Percentiles rank a stretch among this genome's conserved stretches.
Conservation (phyloP, 495 filamentous ascomycete species). For the Talaromyces wortmannii region DNA sequence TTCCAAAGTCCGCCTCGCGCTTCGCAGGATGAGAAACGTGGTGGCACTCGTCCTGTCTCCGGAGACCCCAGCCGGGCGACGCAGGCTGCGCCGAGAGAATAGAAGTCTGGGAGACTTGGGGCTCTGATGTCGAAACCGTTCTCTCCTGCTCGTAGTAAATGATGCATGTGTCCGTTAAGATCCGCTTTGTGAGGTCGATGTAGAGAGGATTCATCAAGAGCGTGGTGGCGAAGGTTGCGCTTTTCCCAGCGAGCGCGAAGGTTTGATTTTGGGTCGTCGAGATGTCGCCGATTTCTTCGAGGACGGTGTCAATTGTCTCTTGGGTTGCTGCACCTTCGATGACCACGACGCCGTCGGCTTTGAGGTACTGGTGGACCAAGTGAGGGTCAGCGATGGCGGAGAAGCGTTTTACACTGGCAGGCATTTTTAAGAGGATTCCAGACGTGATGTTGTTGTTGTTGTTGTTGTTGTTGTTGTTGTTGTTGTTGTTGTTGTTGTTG, state of each 20-base stretch:
- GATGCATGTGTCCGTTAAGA: conserved; percentile 3
- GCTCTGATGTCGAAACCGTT: not conserved
- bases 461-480: too few relatives aligned
- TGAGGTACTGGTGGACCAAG: not conserved
- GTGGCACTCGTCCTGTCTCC: conserved; percentile 6
- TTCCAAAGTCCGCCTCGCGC: conserved; percentile 3
- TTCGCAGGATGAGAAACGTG: conserved; percentile 4
- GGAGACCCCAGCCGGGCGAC: conserved; percentile 1
- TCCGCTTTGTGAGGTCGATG: not conserved
- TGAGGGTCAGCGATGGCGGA: conserved; percentile 1
- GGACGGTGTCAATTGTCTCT: not conserved
- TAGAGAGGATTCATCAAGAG: conserved; percentile 6
- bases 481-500: too few relatives aligned
- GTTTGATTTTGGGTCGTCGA: not conserved
- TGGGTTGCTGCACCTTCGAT: not conserved
- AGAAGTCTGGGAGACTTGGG: conserved; percentile 4
- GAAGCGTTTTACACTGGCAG: conserved; percentile 1
- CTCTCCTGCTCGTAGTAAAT: conserved; percentile 3
- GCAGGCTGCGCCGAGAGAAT: not conserved
- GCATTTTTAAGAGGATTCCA: too few relatives aligned
- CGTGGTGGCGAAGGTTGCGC: conserved; percentile 3
- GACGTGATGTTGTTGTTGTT: too few relatives aligned
- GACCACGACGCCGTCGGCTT: not conserved
- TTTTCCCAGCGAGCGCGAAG: conserved; percentile 3
- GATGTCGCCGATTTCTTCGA: not conserved